Conservation (phyloP, 2,329 filamentous ascomycete genomes). For the Sclerotinia borealis region DNA sequence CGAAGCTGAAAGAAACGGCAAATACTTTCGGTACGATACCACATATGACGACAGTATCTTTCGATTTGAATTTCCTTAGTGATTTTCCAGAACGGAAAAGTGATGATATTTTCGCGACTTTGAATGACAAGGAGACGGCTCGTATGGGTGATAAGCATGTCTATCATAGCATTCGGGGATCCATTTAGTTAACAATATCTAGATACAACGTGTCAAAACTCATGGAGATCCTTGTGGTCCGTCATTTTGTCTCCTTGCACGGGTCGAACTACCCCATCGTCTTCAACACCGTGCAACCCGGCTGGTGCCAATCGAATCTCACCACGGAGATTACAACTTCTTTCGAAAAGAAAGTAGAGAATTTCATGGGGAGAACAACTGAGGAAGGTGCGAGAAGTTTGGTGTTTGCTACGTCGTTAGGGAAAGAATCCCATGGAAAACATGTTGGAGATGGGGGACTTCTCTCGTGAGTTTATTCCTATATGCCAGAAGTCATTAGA, state of each 20-base stretch:
- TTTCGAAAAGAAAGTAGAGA: background rate
- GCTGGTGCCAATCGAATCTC: conserved; percentile 45
- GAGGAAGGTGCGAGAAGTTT: conserved; percentile 43
- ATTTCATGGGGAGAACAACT: conserved; percentile 34
- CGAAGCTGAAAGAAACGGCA: conserved; percentile 36
- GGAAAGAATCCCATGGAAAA: conserved; percentile 40
- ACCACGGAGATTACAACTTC: conserved; percentile 30
- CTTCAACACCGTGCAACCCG: conserved; percentile 48
- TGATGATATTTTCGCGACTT: conserved; percentile 1
- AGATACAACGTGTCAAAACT: conserved; percentile 43
- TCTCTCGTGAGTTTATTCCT: no score
- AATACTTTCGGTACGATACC: background rate
- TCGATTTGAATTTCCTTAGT: conserved; percentile 9
- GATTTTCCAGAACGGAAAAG: background rate
- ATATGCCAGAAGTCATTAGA: no score
- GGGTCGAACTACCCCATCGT: conserved; percentile 34
- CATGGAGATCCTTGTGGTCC: conserved; percentile 39
- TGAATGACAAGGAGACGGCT: background rate
- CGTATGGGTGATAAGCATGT: background rate
- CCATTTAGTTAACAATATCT: conserved; percentile 3
- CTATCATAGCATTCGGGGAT: background rate
- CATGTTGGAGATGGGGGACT: conserved; percentile 37
- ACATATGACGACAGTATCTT: conserved; percentile 5
- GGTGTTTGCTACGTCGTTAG: conserved; percentile 35
- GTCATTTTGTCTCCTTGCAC: conserved; percentile 33